These are phyloP conservation scores for Nicotiana paniculata DNA, from an alignment of 257 asterid species.

Conservation along the genomic window DNA sequence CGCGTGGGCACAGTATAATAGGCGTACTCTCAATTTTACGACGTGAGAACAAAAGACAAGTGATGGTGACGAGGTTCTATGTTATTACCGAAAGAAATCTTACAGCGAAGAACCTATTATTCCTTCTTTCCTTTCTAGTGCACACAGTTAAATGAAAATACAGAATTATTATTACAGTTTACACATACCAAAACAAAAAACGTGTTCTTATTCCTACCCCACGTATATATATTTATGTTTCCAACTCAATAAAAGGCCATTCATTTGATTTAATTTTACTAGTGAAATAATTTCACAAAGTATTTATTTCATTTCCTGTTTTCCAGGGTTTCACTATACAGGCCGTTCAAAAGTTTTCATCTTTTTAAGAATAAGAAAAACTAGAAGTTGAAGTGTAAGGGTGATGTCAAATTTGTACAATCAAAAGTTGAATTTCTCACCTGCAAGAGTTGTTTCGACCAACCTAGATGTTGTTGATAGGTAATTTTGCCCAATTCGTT, in stretches of 20 bases:
- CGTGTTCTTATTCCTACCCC: conserved; percentile 29
- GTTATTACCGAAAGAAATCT: background rate
- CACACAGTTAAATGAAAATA: background rate
- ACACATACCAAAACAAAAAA: background rate
- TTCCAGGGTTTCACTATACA: background rate
- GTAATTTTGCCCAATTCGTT: conserved; percentile 21
- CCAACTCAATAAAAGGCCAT: background rate
- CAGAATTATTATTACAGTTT: background rate
- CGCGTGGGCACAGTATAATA: background rate
- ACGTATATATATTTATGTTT: conserved; percentile 21
- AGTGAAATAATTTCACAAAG: too few relatives aligned
- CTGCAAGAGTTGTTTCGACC: conserved; percentile 60
- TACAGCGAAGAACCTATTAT: background rate
- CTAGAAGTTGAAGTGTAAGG: background rate
- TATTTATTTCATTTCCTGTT: background rate
- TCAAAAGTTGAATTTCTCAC: conserved; percentile 61
- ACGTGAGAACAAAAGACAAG: background rate
- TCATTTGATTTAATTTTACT: background rate
- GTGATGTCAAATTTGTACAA: conserved; percentile 59
- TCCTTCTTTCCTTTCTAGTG: background rate
- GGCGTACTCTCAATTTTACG: background rate
- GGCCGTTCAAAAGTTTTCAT: conserved; percentile 3
- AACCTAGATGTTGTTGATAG: conserved; percentile 37
- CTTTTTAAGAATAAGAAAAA: background rate
- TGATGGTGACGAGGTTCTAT: background rate